Conservation (phyloP, 2,329 filamentous ascomycete species). For the Fusarium subtropicale region DNA sequence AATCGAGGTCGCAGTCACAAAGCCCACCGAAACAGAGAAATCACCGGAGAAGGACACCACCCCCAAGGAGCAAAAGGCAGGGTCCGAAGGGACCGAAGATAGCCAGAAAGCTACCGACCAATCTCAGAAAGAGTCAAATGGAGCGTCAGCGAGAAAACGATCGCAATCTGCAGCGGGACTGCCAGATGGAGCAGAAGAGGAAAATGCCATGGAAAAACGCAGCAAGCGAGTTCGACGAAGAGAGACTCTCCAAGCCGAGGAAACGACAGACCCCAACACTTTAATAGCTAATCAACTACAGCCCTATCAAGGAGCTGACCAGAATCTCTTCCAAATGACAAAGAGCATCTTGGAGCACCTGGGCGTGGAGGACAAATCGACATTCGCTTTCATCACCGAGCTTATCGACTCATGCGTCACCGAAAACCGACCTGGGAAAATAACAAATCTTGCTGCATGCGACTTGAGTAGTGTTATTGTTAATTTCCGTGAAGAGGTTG, state of each 20-base stretch:
- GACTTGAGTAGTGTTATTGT: conserved; percentile 63
- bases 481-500: conserved; percentile 65
- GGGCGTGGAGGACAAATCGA: conserved; percentile 63
- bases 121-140: conserved; percentile 51
- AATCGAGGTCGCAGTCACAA: conserved; percentile 14
- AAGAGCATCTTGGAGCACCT: conserved; percentile 67
- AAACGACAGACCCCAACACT: conserved; percentile 63
- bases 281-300: conserved; percentile 67
- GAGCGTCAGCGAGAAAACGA: conserved; percentile 65
- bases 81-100: conserved; percentile 40
- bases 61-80: conserved; percentile 38
- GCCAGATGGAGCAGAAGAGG: conserved; percentile 67
- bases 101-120: conserved; percentile 47
- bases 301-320: conserved; percentile 67
- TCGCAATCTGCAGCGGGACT: conserved; percentile 72
- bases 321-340: conserved; percentile 66
- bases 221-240: conserved; percentile 72
- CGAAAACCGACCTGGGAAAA: conserved; percentile 63
- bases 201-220: conserved; percentile 68
- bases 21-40: conserved; percentile 12
- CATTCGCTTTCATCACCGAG: conserved; percentile 60
- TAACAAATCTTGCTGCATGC: conserved; percentile 59
- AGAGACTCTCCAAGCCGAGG: conserved; percentile 65
- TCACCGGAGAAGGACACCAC: conserved; percentile 12
- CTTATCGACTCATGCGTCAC: conserved; percentile 64